Conservation (phyloP, 2,329 filamentous ascomycete genomes). For the Trichoderma cornu-damae region DNA sequence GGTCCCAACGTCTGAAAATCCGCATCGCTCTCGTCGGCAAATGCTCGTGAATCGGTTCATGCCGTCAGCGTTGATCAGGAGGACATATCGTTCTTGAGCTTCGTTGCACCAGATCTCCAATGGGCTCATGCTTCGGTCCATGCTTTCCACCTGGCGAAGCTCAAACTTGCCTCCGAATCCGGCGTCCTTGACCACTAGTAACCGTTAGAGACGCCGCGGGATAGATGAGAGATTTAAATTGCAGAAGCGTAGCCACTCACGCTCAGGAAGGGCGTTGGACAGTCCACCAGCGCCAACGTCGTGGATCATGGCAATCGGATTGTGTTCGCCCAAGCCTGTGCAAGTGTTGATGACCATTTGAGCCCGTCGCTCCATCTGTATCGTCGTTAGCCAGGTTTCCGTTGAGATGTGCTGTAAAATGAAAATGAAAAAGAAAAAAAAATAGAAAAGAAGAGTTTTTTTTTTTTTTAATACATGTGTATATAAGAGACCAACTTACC, state of each 20-base stretch:
- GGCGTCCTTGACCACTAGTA: slow-evolving; percentile 74
- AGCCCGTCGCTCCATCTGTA: slow-evolving; percentile 74
- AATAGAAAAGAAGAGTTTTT: too few species aligned
- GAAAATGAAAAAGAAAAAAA: too few species aligned
- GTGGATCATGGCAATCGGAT: slow-evolving; percentile 94
- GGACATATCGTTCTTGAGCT: slow-evolving; percentile 91
- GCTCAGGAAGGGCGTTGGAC: slow-evolving; percentile 71
- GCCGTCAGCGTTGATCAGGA: slow-evolving; percentile 75
- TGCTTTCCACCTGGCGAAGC: slow-evolving; percentile 86
- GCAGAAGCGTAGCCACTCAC: slow-evolving; percentile 19
- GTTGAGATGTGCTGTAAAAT: too few species aligned
- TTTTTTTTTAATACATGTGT: neutral
- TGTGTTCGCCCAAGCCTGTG: slow-evolving; percentile 73
- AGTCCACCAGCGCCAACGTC: slow-evolving; percentile 90
- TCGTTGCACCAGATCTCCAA: slow-evolving; percentile 98
- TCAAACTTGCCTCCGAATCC: slow-evolving; percentile 89
- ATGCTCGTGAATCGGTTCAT: slow-evolving; percentile 71
- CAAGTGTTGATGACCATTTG: slow-evolving; percentile 99
- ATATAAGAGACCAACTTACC: neutral
- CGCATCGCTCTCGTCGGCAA: slow-evolving; percentile 77
- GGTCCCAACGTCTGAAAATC: slow-evolving; percentile 84
- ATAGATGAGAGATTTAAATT: too few species aligned
- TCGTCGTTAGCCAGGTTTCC: neutral
- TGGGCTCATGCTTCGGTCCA: slow-evolving; percentile 87
- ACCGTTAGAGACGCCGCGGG: neutral